These are phyloP conservation scores for Fusarium setosum DNA, from an alignment of 2,329 filamentous ascomycete genomes.

Conservation along the genomic window DNA sequence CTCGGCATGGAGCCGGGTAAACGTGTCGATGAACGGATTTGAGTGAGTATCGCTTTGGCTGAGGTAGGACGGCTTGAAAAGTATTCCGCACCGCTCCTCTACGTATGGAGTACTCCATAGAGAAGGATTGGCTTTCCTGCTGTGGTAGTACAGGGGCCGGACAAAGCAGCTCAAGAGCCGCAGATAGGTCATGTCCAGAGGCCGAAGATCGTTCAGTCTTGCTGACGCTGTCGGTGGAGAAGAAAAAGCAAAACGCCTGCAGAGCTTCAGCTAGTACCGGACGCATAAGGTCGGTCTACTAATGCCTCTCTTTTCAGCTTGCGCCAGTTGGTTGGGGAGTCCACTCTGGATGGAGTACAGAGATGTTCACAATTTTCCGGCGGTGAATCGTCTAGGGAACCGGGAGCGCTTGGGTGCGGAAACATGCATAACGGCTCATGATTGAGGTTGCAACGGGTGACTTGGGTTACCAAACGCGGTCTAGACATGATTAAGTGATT, in stretches of 20 bases:
- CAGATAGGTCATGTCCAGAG: too few species aligned
- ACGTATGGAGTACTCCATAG: too few species aligned
- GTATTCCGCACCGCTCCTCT: too few species aligned
- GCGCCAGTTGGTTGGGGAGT: conserved; percentile 2
- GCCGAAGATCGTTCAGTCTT: conserved; percentile 3
- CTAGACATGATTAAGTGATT: not conserved
- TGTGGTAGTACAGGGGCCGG: too few species aligned
- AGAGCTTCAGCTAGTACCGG: conserved; percentile 21
- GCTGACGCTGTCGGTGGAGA: conserved; percentile 19
- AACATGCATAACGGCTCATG: not conserved
- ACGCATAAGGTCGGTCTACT: not conserved
- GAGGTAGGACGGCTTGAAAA: too few species aligned
- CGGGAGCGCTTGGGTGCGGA: not conserved
- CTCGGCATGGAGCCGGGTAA: conserved; percentile 20
- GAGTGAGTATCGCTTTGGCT: too few species aligned
- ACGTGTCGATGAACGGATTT: not conserved
- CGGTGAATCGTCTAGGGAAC: conserved; percentile 25
- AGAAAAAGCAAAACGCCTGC: conserved; percentile 23
- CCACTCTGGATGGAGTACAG: conserved; percentile 5
- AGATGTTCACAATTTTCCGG: conserved; percentile 17
- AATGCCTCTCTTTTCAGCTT: conserved; percentile 7
- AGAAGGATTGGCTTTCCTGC: too few species aligned
- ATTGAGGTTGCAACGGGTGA: not conserved
- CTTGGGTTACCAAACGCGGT: not conserved
- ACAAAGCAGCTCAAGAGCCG: not conserved